phyloP scores from a whole-genome alignment of 257 asterid species.

The Rhazya stricta region DNA sequence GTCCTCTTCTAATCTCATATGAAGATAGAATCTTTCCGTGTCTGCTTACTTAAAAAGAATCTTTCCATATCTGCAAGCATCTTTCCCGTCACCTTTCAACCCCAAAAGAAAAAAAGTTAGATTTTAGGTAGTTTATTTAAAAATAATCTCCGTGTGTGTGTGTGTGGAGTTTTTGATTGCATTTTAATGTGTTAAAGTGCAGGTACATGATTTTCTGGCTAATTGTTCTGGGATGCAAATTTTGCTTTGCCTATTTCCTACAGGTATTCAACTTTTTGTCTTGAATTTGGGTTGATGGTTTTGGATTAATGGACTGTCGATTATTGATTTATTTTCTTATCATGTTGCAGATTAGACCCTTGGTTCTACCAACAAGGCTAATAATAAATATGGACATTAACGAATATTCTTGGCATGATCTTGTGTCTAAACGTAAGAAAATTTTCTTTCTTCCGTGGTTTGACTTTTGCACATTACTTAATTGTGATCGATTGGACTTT shows the following conservation, averaged over 20 bases:
- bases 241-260: constrained; percentile 83
- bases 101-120: too few species aligned
- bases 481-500: not conserved
- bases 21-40: not conserved
- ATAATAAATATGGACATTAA: constrained; percentile 39
- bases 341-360: constrained; percentile 66
- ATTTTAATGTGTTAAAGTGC: constrained; percentile 24
- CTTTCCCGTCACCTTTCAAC: too few species aligned
- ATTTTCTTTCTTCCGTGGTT: not conserved
- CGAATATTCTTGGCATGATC: constrained; percentile 84
- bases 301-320: constrained; percentile 13
- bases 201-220: constrained; percentile 92
- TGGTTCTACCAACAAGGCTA: constrained; percentile 62
- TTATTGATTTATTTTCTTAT: constrained; percentile 15
- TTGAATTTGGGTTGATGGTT: not conserved
- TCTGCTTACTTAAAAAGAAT: not conserved
- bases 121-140: too few species aligned
- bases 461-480: not conserved
- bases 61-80: too few species aligned
- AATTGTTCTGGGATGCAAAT: constrained; percentile 77
- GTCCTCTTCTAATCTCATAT: not conserved
- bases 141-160: too few species aligned
- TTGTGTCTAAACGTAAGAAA: constrained; percentile 67
- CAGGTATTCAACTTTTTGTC: constrained; percentile 34
- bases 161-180: too few species aligned